Evolutionary conservation across 108 stramenopile genomes (phyloP).

Genomic region (Nitzschia sp.): DNA sequence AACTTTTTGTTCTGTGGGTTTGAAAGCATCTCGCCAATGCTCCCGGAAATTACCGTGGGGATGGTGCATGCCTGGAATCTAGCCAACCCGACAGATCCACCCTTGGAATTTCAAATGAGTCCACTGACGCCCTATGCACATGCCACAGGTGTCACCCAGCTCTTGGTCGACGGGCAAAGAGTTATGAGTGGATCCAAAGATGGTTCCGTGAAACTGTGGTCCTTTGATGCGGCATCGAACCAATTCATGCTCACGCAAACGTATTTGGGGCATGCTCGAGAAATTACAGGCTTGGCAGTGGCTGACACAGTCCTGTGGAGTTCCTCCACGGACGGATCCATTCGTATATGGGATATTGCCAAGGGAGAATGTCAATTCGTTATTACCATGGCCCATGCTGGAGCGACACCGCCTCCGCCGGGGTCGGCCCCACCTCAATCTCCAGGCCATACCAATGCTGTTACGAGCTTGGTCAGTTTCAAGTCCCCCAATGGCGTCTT

Average conservation of each 20-base stretch:
- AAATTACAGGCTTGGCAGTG: conserved; percentile 69
- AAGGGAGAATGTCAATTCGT: conserved; percentile 52
- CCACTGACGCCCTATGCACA: conserved; percentile 73
- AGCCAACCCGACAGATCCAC: conserved; percentile 61
- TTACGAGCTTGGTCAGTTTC: conserved; percentile 59
- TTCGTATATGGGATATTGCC: conserved; percentile 80
- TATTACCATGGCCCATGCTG: conserved; percentile 38
- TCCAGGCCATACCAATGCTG: conserved; percentile 68
- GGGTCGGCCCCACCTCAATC: neutral
- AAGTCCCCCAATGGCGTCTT: conserved; percentile 56
- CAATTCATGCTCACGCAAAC: conserved; percentile 56
- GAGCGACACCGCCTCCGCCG: conserved; percentile 13
- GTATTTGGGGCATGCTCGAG: conserved; percentile 74
- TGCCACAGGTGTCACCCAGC: conserved; percentile 50
- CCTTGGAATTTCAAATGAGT: conserved; percentile 78
- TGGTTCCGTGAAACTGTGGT: conserved; percentile 77
- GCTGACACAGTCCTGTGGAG: conserved; percentile 54
- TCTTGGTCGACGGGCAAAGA: conserved; percentile 45
- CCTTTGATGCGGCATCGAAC: conserved; percentile 39
- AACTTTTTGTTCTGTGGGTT: conserved; percentile 81
- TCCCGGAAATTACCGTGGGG: conserved; percentile 66
- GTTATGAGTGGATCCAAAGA: conserved; percentile 65
- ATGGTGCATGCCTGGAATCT: conserved; percentile 89
- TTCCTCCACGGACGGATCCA: conserved; percentile 68
- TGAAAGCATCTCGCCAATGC: conserved; percentile 50